phyloP scores from a whole-genome alignment of 225 moss, liverwort and hornwort genomes.

The Polytrichum commune region DNA sequence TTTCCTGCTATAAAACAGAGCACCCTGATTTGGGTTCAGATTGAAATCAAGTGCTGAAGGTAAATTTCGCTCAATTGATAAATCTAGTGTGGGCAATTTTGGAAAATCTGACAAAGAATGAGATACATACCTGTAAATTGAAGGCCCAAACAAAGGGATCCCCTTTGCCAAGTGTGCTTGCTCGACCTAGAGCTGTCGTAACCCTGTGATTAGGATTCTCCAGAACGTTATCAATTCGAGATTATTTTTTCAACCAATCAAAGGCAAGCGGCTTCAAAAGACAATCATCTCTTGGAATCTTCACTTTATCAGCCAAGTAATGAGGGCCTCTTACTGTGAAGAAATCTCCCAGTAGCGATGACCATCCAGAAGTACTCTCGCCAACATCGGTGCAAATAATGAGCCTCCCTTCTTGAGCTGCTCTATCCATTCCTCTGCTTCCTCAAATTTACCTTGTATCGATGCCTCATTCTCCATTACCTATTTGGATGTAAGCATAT shows the following conservation, averaged over 20 bases:
- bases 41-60: too few relatives aligned
- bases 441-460: slow-evolving; percentile 8
- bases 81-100: too few relatives aligned
- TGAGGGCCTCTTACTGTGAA: slow-evolving; percentile 70
- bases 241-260: slow-evolving; percentile 72
- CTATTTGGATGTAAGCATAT: too few relatives aligned
- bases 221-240: slow-evolving; percentile 67
- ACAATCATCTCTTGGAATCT: slow-evolving; percentile 55
- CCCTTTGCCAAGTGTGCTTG: slow-evolving; percentile 25
- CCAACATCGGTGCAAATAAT: slow-evolving; percentile 33
- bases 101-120: too few relatives aligned
- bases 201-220: slow-evolving; percentile 61
- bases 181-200: slow-evolving; percentile 44
- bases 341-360: slow-evolving; percentile 55
- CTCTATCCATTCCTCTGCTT: slow-evolving; percentile 35
- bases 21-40: too few relatives aligned
- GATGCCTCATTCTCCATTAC: slow-evolving; percentile 17
- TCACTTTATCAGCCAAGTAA: slow-evolving; percentile 54
- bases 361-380: slow-evolving; percentile 56
- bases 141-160: slow-evolving; percentile 75
- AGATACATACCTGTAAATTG: slow-evolving; percentile 51
- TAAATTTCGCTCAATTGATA: too few relatives aligned
- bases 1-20: too few relatives aligned
- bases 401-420: slow-evolving; percentile 52
- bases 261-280: slow-evolving; percentile 69